Evolutionary conservation across 345 rosid species (phyloP), one percentile per base, ranked within the genome.

Genomic region (Moricandia moricandioides): DNA sequence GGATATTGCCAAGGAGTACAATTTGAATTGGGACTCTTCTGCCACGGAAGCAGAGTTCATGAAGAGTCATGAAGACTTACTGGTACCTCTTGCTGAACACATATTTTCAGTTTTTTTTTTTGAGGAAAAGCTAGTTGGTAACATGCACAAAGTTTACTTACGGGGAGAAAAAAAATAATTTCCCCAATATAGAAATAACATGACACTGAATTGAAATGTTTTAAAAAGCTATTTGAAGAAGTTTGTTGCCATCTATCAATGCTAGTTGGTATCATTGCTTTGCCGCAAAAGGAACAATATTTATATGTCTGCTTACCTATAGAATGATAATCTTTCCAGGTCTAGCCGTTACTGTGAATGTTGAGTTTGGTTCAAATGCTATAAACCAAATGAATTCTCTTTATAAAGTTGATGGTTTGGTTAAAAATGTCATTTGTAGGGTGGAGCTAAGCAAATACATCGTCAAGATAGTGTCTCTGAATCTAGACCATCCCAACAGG

Each of bases 51-150:
- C 95, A 12, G 97, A 88, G 79, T 86, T 94, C 74, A 65, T 43
- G 75, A 94, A 94, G 81, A 91, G 79, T 64, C 90, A 94, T 79
- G 98, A 91, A 83, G 98, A 94, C 79, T 73, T 94, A 54, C 85
- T 94, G 97, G 98, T 89, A 88, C 31, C 1, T 55, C 63, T 55
- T 31, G 0, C 33, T 69, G 39, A 43, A 66, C 75, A 16, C 4
- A 21, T 21, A 21, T 21, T 21, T 21, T 0, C 0, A 27, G 16
- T 51, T 61, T 27, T 17, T 0, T 0, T 63, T 54, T 29, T 63
- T 2, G 12, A 12, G 3, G 57, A 18, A 62, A 37, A 33, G 37
- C 62, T 69, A 76, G 64, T 54, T 8, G 1, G 13, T 56, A 14
- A 31, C 63, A 62, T 60, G 4, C 26, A 29, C 27, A 54, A 66